A percentile compares a stretch with the other conserved stretches of the same genome.
Evolutionary conservation across 192 early-diverging fungal genomes (phyloP).

Genomic region (Mortierella antarctica): DNA sequence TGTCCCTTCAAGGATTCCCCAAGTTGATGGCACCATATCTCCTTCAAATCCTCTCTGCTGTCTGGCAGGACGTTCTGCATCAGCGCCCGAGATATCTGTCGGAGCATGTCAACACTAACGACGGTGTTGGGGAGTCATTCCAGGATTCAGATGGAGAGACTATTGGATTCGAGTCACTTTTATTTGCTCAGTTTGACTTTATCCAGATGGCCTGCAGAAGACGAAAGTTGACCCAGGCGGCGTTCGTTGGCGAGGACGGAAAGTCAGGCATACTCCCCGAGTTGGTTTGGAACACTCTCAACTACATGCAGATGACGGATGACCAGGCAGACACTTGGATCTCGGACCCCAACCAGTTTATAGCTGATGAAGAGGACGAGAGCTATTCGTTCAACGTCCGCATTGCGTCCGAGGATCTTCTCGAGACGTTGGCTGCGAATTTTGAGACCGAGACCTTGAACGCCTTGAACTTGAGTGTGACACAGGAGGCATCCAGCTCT

Average conservation of each 20-base stretch:
- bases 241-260: constrained; percentile 62
- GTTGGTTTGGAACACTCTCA: constrained; percentile 67
- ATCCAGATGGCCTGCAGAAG: constrained; percentile 64
- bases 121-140: constrained; percentile 55
- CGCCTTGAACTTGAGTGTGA: constrained; percentile 62
- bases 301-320: constrained; percentile 85
- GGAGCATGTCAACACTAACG: constrained; percentile 48
- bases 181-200: constrained; percentile 79
- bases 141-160: constrained; percentile 81
- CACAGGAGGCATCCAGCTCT: constrained; percentile 35
- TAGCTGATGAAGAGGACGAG: constrained; percentile 93
- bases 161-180: constrained; percentile 70
- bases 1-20: constrained; percentile 69
- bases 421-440: constrained; percentile 63
- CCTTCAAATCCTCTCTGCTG: constrained; percentile 65
- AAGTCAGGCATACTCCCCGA: constrained; percentile 65
- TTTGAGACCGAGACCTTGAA: constrained; percentile 60
- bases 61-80: constrained; percentile 76
- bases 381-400: constrained; percentile 88
- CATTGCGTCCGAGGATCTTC: constrained; percentile 81
- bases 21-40: constrained; percentile 67
- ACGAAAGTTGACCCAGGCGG: constrained; percentile 62
- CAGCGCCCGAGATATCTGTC: constrained; percentile 66
- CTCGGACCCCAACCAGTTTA: constrained; percentile 86
- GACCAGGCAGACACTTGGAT: constrained; percentile 83